Evolutionary conservation across 192 early-diverging fungal species (phyloP).

Genomic region (Phlyctochytrium arcticum): DNA sequence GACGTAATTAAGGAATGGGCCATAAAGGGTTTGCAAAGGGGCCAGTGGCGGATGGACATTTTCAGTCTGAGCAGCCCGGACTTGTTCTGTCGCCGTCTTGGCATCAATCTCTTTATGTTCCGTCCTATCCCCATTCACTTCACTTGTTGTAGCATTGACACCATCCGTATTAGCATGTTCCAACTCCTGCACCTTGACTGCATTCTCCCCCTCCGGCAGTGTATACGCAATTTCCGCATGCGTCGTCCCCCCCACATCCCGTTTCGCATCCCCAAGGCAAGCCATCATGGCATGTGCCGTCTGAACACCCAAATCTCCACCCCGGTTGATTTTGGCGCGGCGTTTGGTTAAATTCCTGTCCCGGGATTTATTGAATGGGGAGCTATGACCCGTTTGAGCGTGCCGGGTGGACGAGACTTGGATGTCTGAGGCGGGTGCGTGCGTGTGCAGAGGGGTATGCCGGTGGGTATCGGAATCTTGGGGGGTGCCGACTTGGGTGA

Average conservation of each 20-base stretch:
- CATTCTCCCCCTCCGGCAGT: background rate
- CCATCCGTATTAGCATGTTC: background rate
- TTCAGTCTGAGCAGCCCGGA: no score
- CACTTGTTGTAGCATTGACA: no score
- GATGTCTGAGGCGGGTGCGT: background rate
- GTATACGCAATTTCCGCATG: background rate
- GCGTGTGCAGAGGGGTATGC: no score
- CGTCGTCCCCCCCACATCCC: background rate
- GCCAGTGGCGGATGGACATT: background rate
- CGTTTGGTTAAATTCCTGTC: background rate
- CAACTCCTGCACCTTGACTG: background rate
- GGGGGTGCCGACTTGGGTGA: no score
- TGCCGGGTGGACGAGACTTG: background rate
- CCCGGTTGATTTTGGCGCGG: background rate
- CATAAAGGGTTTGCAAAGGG: conserved; percentile 2
- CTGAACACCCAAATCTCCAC: conserved; percentile 5
- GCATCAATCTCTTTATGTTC: background rate
- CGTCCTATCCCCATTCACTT: no score
- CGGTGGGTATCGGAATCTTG: no score
- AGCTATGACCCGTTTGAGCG: background rate
- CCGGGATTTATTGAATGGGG: background rate
- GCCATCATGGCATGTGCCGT: conserved; percentile 6
- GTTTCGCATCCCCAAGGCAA: background rate
- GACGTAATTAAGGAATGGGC: conserved; percentile 1
- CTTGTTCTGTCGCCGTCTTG: background rate